Base-by-base conservation (phyloP, 768 basidiomycete species). In the Gelatoporia subvermispora region DNA sequence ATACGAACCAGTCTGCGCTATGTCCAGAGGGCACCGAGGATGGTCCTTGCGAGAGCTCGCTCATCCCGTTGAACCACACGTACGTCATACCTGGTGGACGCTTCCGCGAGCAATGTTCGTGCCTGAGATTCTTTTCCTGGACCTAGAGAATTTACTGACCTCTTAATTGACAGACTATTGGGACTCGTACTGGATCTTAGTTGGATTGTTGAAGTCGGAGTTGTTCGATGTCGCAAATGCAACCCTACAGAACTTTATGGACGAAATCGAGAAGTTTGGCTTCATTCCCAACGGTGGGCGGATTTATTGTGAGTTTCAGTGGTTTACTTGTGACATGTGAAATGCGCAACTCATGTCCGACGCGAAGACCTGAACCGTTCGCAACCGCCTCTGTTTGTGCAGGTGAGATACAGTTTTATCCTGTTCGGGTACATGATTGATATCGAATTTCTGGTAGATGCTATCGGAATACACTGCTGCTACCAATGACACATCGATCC, bases 271-370 rank as follows among this genome's bases (percentile, higher is more conserved):
- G 35, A 61, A 63, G 20, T 81, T 88, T 58, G 94, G 93, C 0
- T 97, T 96, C 70, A 85, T 97, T 53, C 94, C 94, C 1, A 97
- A 96, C 58, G 94, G 94, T 7, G 93, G 92, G 3, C 77, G 93
- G 10, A 91, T 88, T 43, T 96, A 96, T 60, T 96, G 85, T 85
- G 58, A 49, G 68, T 63, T 16, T 41, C 1, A 22, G 18, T n/a
- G n/a, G 2, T 40, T 2, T 18, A 5, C 15, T 16, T 48, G 21
- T 9, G 18, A 48, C 31, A 37, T 18, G 39, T 11, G 5, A 23
- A 24, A 21, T 8, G 22, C 18, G 13, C 35, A 7, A 48, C 21
- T 58, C 21, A 31, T 47, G 20, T 36, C 8, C 5, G 28, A 7
- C 28, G 1, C 8, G 35, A 38, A 88, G 85, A 95, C 66, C 65